A percentile compares a stretch with the other conserved stretches of the same genome.
These are phyloP conservation scores for Verticillium klebahnii DNA, from an alignment of 2,329 filamentous ascomycete species.

Conservation along the genomic window DNA sequence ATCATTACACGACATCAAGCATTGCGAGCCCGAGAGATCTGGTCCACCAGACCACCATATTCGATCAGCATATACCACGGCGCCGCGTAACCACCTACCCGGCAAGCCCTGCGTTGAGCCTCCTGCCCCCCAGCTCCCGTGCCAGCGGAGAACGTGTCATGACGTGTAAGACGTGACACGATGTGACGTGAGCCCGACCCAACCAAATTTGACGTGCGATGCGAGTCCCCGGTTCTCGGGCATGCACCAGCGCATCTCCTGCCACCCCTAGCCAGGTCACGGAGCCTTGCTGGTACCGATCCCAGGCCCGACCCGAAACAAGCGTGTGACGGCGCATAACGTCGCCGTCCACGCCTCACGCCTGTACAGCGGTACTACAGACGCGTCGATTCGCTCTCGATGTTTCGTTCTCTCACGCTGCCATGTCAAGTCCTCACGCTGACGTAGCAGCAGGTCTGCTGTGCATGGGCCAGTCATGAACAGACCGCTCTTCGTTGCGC, in stretches of 20 bases:
- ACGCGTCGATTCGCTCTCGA: too few species aligned
- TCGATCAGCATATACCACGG: background rate
- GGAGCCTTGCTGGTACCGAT: too few species aligned
- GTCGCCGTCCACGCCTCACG: too few species aligned
- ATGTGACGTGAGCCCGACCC: background rate
- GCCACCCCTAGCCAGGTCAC: background rate
- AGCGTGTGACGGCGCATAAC: too few species aligned
- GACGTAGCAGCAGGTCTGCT: background rate
- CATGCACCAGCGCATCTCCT: background rate
- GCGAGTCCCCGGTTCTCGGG: background rate
- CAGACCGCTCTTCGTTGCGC: slow-evolving; percentile 45
- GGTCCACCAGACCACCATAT: background rate
- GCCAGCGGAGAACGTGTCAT: background rate
- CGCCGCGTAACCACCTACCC: background rate
- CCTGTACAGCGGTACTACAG: too few species aligned
- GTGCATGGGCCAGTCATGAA: slow-evolving; percentile 44
- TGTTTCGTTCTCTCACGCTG: too few species aligned
- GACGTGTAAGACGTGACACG: background rate
- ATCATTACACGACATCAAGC: background rate
- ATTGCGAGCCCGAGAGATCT: background rate
- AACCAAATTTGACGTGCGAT: background rate
- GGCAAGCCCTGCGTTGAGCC: background rate
- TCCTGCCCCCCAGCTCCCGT: background rate
- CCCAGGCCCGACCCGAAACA: too few species aligned
- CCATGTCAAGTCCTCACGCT: too few species aligned